Conservation (phyloP, 495 filamentous ascomycete genomes). For the Glutinoglossum americanum region DNA sequence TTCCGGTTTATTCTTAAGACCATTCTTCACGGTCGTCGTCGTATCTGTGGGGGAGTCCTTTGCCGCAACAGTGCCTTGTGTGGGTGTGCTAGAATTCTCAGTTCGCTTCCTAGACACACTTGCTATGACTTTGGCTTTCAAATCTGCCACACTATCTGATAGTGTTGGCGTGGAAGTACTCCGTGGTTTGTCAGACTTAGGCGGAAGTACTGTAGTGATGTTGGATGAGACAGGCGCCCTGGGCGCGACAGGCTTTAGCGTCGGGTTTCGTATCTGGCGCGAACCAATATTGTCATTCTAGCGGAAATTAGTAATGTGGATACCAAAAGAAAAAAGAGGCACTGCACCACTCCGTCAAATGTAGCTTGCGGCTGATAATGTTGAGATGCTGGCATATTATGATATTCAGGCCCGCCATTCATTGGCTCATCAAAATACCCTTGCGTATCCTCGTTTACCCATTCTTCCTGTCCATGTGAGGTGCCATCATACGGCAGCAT, state of each 20-base stretch:
- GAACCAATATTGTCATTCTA: neutral
- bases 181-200: neutral
- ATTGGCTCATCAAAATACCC: neutral
- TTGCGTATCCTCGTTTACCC: neutral
- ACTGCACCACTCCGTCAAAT: neutral
- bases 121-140: conserved; percentile 4
- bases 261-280: neutral
- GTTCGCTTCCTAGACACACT: neutral
- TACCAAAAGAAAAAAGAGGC: neutral
- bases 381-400: neutral
- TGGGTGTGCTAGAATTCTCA: conserved; percentile 3
- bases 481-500: neutral
- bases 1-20: neutral
- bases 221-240: neutral
- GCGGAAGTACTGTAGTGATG: neutral
- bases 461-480: neutral
- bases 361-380: neutral
- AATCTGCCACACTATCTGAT: neutral
- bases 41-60: neutral
- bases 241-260: neutral
- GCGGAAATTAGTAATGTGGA: neutral
- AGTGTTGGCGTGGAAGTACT: neutral
- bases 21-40: neutral
- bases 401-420: neutral
- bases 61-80: neutral